phyloP scores from a whole-genome alignment of 129 eudicot species.

The Smallanthus sonchifolius region DNA sequence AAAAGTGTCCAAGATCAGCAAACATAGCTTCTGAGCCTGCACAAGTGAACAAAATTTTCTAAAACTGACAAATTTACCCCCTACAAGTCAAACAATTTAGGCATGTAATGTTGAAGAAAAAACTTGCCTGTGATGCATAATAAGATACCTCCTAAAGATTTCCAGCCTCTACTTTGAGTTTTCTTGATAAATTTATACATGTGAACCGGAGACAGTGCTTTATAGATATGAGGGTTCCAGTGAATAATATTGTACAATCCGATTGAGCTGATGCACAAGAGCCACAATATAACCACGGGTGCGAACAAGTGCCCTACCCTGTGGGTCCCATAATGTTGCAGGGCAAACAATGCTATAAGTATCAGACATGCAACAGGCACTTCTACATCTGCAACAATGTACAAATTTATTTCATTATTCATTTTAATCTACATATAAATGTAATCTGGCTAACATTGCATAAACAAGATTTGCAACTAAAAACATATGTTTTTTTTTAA shows the following conservation, averaged over 20 bases:
- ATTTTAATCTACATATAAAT: neutral
- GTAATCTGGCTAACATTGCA: neutral
- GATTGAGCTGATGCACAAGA: slow-evolving; percentile 74
- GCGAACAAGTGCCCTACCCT: slow-evolving; percentile 94
- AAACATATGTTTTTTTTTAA: neutral
- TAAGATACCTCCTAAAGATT: slow-evolving; percentile 92
- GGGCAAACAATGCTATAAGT: slow-evolving; percentile 79
- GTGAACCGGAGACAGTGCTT: slow-evolving; percentile 77
- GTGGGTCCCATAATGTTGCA: slow-evolving; percentile 97
- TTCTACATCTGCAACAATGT: slow-evolving; percentile 76
- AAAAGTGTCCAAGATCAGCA: slow-evolving; percentile 97
- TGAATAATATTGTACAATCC: slow-evolving; percentile 81
- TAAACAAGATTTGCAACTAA: neutral
- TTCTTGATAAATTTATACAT: slow-evolving; percentile 79
- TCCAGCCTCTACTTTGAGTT: slow-evolving; percentile 87
- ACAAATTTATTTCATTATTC: slow-evolving; percentile 5
- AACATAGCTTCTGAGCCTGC: slow-evolving; percentile 99
- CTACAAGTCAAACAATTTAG: neutral
- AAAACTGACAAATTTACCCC: neutral
- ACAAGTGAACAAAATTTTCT: neutral
- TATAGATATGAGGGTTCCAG: slow-evolving; percentile 92
- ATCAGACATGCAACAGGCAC: slow-evolving; percentile 82
- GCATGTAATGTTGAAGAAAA: neutral
- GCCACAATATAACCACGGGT: slow-evolving; percentile 83
- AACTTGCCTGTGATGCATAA: slow-evolving; percentile 81